A percentile compares a stretch with the other conserved stretches of the same genome.
Conservation (phyloP, 345 rosid genomes). For the Durio zibethinus region DNA sequence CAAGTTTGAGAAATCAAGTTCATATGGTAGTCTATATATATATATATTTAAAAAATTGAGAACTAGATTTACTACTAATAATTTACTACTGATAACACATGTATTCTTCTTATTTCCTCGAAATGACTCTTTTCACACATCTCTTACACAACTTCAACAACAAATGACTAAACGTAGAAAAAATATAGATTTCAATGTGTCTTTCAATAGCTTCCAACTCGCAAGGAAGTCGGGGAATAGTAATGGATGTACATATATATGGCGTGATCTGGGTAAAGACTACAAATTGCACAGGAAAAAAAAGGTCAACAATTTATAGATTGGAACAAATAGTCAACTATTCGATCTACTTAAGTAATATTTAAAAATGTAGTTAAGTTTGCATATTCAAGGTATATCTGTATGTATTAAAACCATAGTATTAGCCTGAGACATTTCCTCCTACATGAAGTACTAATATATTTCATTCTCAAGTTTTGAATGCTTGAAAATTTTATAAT, state of each 20-base stretch:
- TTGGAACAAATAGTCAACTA: neutral
- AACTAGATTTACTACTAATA: neutral
- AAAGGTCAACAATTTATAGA: neutral
- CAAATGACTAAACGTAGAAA: neutral
- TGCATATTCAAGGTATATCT: too few species aligned
- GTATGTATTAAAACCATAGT: neutral
- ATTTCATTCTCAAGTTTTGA: neutral
- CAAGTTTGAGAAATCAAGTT: neutral
- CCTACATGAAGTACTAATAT: neutral
- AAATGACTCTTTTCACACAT: neutral
- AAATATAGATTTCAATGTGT: neutral
- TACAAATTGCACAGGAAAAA: neutral
- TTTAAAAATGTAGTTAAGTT: neutral
- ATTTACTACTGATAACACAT: neutral
- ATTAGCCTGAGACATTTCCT: neutral
- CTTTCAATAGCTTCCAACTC: neutral
- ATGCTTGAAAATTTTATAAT: neutral
- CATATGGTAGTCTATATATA: neutral
- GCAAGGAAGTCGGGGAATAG: neutral
- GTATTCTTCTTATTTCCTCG: neutral
- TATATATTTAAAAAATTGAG: neutral
- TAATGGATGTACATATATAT: too few species aligned
- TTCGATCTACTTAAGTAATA: neutral
- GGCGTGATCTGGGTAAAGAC: too few species aligned
- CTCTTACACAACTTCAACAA: slow-evolving; percentile 10